Evolutionary conservation across 495 filamentous ascomycete genomes (phyloP), one percentile per base, ranked within the genome.

Genomic region (Penicillium pulvis): DNA sequence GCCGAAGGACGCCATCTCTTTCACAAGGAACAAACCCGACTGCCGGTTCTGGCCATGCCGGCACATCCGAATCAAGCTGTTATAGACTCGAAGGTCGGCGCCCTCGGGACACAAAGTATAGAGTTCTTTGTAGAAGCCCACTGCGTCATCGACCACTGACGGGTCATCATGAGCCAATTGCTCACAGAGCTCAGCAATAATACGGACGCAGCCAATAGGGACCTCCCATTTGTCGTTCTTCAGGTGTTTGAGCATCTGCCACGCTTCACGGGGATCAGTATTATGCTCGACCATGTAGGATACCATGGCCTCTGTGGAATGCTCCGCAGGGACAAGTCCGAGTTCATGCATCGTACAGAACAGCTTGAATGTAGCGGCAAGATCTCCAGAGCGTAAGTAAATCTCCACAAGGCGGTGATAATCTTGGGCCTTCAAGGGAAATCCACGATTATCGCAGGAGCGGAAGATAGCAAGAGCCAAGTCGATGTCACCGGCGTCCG

Each of bases 331-430:
- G 19, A 71, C 51, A 17, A 90, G 56, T 2, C 81, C 84, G 14
- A 85, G 79, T 51, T 80, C 76, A 10, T 78, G 65, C 88, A 94
- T 93, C 65, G 90, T 84, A 63, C 81, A 80, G 17, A 94, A 75
- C 17, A 88, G 75, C 33, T 81, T 76, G 24, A 91, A 81, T 1
- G 83, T 84, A 36, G 79, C 76, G 31, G 59, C 65, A 10, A 90
- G 57, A 54, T 88, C 82, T 1, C 78, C 79, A 6, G 72, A 68
- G n/a, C 63, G 67, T n/a, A 81, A 69, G 66, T 95, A 88, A 35
- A 85, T 78, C 55, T 89, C 83, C 19, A 92, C 67, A 16, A 97
- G 79, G 30, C 83, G 78, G 69, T 93, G 90, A 73, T 94, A 96
- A 66, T 96, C 90, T 49, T 87, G 79, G 5, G 78, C 60, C 3